phyloP scores from a whole-genome alignment of 179 eudicot genomes.

The Camellia oleifera region DNA sequence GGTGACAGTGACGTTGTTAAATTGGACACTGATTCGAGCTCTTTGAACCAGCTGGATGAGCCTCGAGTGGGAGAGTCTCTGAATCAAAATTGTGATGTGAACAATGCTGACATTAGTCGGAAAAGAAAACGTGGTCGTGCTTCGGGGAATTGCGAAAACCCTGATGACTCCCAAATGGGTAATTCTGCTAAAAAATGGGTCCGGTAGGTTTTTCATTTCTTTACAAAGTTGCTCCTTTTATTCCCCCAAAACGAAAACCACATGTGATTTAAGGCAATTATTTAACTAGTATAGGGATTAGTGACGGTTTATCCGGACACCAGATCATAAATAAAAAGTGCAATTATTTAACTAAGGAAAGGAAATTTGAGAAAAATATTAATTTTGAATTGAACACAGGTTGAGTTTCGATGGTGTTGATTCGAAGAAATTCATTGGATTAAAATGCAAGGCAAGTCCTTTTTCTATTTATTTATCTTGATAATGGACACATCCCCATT shows the following conservation, averaged over 20 bases:
- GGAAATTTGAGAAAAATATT: neutral
- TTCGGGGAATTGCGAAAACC: slow-evolving; percentile 22
- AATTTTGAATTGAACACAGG: slow-evolving; percentile 38
- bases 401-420: slow-evolving; percentile 61
- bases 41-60: slow-evolving; percentile 23
- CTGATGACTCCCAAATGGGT: slow-evolving; percentile 11
- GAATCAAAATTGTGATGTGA: slow-evolving; percentile 9
- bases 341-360: neutral
- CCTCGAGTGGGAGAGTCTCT: slow-evolving; percentile 39
- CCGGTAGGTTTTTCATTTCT: slow-evolving; percentile 39
- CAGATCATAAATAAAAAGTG: no score
- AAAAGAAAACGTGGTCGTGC: slow-evolving; percentile 24
- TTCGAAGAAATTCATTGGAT: slow-evolving; percentile 60
- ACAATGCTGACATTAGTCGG: slow-evolving; percentile 13
- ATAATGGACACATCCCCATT: neutral
- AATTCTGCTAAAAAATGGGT: slow-evolving; percentile 59
- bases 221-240: neutral
- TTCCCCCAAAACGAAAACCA: no score
- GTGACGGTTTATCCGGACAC: no score
- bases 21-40: slow-evolving; percentile 43
- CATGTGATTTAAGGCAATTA: no score
- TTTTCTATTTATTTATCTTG: neutral
- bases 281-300: no score
- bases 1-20: slow-evolving; percentile 34
- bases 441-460: slow-evolving; percentile 75